Conservation (phyloP, 2,329 filamentous ascomycete genomes). For the Akanthomyces muscarius region DNA sequence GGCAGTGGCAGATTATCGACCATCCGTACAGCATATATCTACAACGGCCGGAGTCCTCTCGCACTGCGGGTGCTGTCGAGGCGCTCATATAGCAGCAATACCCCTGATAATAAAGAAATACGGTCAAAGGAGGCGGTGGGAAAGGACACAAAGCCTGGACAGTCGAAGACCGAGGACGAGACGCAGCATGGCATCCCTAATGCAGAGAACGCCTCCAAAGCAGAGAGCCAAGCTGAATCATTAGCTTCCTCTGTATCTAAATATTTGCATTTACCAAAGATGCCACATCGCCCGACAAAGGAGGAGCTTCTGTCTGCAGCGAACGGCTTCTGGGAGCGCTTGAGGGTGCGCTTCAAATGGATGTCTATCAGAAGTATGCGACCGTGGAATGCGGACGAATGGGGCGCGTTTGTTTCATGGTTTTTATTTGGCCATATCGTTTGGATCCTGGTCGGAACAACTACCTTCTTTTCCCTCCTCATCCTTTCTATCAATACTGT, state of each 20-base stretch:
- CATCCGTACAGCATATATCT: too few relatives aligned
- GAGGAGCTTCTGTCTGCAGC: slow-evolving; percentile 90
- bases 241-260: slow-evolving; percentile 52
- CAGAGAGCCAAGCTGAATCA: slow-evolving; percentile 35
- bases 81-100: background rate
- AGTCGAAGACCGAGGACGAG: background rate
- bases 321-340: slow-evolving; percentile 84
- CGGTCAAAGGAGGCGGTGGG: background rate
- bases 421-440: slow-evolving; percentile 88
- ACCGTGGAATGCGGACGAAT: slow-evolving; percentile 94
- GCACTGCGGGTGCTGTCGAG: background rate
- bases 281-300: slow-evolving; percentile 86
- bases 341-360: slow-evolving; percentile 96
- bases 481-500: slow-evolving; percentile 94
- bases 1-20: background rate
- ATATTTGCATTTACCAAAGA: slow-evolving; percentile 59
- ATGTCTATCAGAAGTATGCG: slow-evolving; percentile 89
- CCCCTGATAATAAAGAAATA: background rate
- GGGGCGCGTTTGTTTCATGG: slow-evolving; percentile 92
- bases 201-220: slow-evolving; percentile 2
- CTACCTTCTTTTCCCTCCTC: slow-evolving; percentile 89
- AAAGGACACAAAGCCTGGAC: background rate
- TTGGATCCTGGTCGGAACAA: slow-evolving; percentile 95
- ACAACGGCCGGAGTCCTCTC: background rate
- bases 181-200: background rate